These are phyloP conservation scores for Raddia guianensis DNA, from an alignment of 176 grass and related monocot species.

Conservation along the genomic window DNA sequence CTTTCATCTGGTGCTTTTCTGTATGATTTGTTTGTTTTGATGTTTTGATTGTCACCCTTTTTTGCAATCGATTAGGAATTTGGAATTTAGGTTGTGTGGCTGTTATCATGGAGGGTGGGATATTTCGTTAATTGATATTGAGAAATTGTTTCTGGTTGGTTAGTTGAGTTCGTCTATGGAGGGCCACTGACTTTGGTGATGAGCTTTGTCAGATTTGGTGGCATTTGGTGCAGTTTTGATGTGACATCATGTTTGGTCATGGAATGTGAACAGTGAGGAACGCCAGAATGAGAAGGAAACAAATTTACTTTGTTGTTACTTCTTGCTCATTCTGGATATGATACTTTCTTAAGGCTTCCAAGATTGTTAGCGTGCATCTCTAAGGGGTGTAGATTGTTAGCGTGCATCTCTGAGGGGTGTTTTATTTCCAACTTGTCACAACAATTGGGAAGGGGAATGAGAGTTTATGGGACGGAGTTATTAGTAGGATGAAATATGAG, in stretches of 20 bases:
- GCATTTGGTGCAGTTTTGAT: constrained; percentile 31
- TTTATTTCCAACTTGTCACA: neutral
- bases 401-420: neutral
- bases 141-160: constrained; percentile 28
- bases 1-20: neutral
- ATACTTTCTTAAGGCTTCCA: neutral
- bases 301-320: neutral
- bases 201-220: neutral
- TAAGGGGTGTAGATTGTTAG: neutral
- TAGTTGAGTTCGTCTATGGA: neutral
- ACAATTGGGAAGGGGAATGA: too few relatives aligned
- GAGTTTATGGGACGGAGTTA: too few relatives aligned
- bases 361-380: neutral
- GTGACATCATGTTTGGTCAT: constrained; percentile 7
- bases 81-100: constrained; percentile 7
- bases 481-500: too few relatives aligned
- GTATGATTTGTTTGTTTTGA: neutral
- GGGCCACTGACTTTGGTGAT: constrained; percentile 24
- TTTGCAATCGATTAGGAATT: constrained; percentile 11
- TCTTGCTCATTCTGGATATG: neutral
- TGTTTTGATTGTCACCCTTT: constrained; percentile 3
- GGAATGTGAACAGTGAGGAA: neutral
- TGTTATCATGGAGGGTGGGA: constrained; percentile 33
- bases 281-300: neutral
- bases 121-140: constrained; percentile 24